Base-by-base conservation (phyloP, 371 early-diverging fungal genomes). In the Haplosporangium sp. region DNA sequence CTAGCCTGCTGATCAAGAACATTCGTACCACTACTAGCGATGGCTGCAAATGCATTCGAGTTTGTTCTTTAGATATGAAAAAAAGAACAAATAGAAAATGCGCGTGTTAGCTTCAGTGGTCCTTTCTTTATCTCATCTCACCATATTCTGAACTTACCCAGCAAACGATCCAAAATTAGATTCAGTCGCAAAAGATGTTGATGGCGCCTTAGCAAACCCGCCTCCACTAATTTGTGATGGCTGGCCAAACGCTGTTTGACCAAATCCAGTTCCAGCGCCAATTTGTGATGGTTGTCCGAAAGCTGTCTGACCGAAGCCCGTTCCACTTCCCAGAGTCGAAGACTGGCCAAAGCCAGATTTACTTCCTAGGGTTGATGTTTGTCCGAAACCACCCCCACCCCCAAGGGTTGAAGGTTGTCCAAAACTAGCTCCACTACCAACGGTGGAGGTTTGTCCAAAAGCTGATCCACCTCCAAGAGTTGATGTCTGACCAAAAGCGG, bases 151-250 rank as follows among this genome's bases (percentile, higher is more conserved):
- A 9, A 15, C 64, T 64, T 67, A 72, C 72, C 58, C 63, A 17
- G 79, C 81, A 65, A 81, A 81, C 6, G 74, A 40, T 20, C 81
- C 75, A 69, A 81, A 81, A 61, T 74, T 74, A 35, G 75, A 74
- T 38, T 61, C 61, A 2, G 75, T 57, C 11, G 59, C 62, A 27
- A 72, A 65, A 4, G 53, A 63, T 7, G 64, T 44, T 4, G 65
- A 37, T 48, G 27, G 64, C 15, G 35, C 47, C 17, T 58, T 48
- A 19, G 53, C 64, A 35, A 58, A 69, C 19, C 75, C 75, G 15
- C 61, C 69, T 34, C 68, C 68, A 3, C 55, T 55, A 55, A 64
- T 40, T 19, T 61, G 61, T 13, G 68, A 58, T 1, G 73, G 38
- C 35, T 67, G 71, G 2, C 75, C 69, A 66, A 75, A 69, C 2